Base-by-base conservation (phyloP, 306 rosid genomes). In the Delonix regia region DNA sequence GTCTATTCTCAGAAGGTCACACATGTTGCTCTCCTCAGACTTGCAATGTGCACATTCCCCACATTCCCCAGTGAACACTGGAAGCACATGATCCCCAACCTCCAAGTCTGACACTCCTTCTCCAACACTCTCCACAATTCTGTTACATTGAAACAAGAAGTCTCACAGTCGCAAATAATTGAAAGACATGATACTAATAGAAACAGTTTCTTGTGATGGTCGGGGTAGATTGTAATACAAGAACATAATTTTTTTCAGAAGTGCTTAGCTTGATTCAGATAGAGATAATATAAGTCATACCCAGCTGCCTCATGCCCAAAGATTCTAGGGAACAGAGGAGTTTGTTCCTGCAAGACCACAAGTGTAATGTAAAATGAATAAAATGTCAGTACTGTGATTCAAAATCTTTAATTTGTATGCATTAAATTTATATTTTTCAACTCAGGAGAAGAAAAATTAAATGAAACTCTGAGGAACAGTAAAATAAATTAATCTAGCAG, bases 11-110 rank as follows among this genome's bases (percentile, higher is more conserved):
- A 82, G 16, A 5, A 85, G 48, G 36, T 81, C 79, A 55, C 88
- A 85, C 83, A 81, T 74, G 6, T 85, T 85, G 81, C 88, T 85
- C 36, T 85, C 86, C 44, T 81, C 78, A 4, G 79, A 78, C 34
- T 82, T 85, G 74, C 88, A 82, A 42, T 85, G 84, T 0, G 53
- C 63, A 44, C 88, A 85, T 21, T 85, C 73, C 44, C 61, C 71
- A 9, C 88, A 85, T 63, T 85, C 86, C 28, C 86, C 86, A 0
- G 86, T 85, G 83, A 81, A 85, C 0, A 85, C 81, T 5, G 83
- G 81, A n/a, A 85, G 86, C 41, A 85, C 88, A 28, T 85, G 88
- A 61, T 85, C 86, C 10, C 88, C 88, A 3, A 14, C 64, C 38
- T 81, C 21, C 16, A 82, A 49, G 22, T 71, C 68, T 47, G 69